phyloP scores from a whole-genome alignment of 495 filamentous ascomycete genomes.

The Cudoniella acicularis region DNA sequence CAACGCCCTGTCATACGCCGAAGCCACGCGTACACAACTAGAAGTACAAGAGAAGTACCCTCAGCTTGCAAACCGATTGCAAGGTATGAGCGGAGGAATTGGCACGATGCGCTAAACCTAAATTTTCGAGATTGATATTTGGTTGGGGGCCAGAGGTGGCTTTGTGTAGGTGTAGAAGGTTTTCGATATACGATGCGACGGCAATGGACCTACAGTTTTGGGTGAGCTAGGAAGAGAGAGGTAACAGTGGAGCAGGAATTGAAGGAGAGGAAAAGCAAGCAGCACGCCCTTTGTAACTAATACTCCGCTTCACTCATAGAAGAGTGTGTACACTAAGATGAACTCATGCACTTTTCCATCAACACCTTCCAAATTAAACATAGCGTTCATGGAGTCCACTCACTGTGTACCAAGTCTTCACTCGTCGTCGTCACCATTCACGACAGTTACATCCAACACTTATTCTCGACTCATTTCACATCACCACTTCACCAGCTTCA shows the following conservation, averaged over 20 bases:
- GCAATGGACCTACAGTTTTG: not conserved
- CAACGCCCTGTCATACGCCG: slow-evolving; percentile 94
- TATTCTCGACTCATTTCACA: too few species aligned
- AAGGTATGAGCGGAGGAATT: slow-evolving; percentile 53
- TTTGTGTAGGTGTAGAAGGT: not conserved
- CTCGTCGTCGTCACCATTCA: too few species aligned
- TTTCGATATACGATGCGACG: not conserved
- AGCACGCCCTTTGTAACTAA: slow-evolving; percentile 21
- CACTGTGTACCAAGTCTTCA: too few species aligned
- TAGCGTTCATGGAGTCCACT: too few species aligned
- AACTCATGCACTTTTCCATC: slow-evolving; percentile 15
- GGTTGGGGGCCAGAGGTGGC: not conserved
- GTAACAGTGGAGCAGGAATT: not conserved
- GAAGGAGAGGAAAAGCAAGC: too few species aligned
- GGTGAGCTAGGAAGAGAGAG: not conserved
- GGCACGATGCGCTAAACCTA: slow-evolving; percentile 19
- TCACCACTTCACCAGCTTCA: too few species aligned
- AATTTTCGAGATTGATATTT: not conserved
- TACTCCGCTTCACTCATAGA: slow-evolving; percentile 24
- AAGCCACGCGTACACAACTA: slow-evolving; percentile 93
- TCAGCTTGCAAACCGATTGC: slow-evolving; percentile 79
- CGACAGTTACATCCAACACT: too few species aligned
- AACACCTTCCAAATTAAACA: too few species aligned
- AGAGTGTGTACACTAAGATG: slow-evolving; percentile 25
- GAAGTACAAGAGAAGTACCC: slow-evolving; percentile 98